phyloP scores from a whole-genome alignment of 352 stramenopile genomes.

The Globisporangium cystogenes region DNA sequence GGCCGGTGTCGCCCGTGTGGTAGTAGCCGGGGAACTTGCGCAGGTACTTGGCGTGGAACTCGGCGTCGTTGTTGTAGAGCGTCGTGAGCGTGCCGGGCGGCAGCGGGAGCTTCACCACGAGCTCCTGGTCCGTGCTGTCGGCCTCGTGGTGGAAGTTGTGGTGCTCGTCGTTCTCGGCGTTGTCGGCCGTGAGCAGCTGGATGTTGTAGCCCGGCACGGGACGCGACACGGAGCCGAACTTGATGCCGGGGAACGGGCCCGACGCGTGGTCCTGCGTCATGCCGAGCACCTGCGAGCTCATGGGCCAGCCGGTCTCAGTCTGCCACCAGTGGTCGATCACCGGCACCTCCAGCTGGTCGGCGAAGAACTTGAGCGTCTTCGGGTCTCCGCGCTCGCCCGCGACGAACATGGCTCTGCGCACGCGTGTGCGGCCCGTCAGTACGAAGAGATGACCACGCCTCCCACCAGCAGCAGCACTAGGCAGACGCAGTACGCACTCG shows the following conservation, averaged over 20 bases:
- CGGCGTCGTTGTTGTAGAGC: slow-evolving; percentile 81
- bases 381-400: slow-evolving; percentile 86
- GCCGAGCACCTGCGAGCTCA: slow-evolving; percentile 60
- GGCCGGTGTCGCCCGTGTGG: slow-evolving; percentile 81
- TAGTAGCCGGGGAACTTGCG: slow-evolving; percentile 86
- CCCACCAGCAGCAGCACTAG: not conserved
- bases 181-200: slow-evolving; percentile 56
- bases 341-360: slow-evolving; percentile 44
- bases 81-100: slow-evolving; percentile 76
- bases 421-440: too few relatives aligned
- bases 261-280: slow-evolving; percentile 48
- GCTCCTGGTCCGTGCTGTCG: slow-evolving; percentile 45
- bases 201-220: slow-evolving; percentile 85
- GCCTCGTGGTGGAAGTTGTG: slow-evolving; percentile 45
- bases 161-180: slow-evolving; percentile 29
- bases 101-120: slow-evolving; percentile 81
- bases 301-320: slow-evolving; percentile 87
- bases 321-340: slow-evolving; percentile 92
- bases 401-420: slow-evolving; percentile 70
- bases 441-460: too few relatives aligned
- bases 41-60: slow-evolving; percentile 83
- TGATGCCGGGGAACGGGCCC: slow-evolving; percentile 39
- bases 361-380: slow-evolving; percentile 83
- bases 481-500: slow-evolving; percentile 39
- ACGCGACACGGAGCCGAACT: slow-evolving; percentile 52